Evolutionary conservation across 306 rosid species (phyloP).

Genomic region (Delonix regia): DNA sequence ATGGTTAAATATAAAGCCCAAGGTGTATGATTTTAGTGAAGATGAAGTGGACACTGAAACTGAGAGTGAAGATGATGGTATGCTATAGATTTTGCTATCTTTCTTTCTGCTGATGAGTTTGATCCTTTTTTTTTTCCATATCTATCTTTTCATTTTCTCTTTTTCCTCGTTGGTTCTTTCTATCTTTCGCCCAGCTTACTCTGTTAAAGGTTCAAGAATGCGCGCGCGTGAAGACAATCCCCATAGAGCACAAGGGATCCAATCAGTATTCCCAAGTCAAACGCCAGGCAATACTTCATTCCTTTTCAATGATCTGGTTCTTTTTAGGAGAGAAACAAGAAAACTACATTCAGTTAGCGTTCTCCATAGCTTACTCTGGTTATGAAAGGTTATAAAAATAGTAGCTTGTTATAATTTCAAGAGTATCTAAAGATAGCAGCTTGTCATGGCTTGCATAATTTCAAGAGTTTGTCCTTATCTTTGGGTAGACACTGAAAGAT

Average conservation of each 20-base stretch:
- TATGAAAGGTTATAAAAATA: background rate
- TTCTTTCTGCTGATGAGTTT: slow-evolving; percentile 21
- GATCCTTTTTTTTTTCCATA: slow-evolving; percentile 6
- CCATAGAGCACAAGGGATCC: slow-evolving; percentile 50
- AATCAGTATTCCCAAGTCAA: slow-evolving; percentile 48
- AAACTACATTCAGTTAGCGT: slow-evolving; percentile 2
- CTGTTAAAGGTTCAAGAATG: slow-evolving; percentile 52
- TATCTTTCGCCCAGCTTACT: slow-evolving; percentile 56
- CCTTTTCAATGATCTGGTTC: slow-evolving; percentile 32
- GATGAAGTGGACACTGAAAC: slow-evolving; percentile 96
- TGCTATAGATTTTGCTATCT: slow-evolving; percentile 18
- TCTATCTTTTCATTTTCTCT: background rate
- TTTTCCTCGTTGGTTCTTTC: slow-evolving; percentile 35
- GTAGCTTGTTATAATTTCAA: slow-evolving; percentile 17
- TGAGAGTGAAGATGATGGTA: slow-evolving; percentile 97
- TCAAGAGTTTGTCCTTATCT: background rate
- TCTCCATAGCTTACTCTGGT: slow-evolving; percentile 7
- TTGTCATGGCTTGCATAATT: slow-evolving; percentile 20
- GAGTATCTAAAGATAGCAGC: background rate
- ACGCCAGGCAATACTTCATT: slow-evolving; percentile 62
- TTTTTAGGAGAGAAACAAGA: background rate
- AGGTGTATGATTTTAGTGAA: slow-evolving; percentile 88
- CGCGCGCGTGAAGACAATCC: slow-evolving; percentile 44
- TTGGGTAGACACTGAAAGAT: slow-evolving; percentile 9
- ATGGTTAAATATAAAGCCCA: slow-evolving; percentile 94